Evolutionary conservation across 2,329 filamentous ascomycete genomes (phyloP).

Genomic region (Acephala macrosclerotiorum): DNA sequence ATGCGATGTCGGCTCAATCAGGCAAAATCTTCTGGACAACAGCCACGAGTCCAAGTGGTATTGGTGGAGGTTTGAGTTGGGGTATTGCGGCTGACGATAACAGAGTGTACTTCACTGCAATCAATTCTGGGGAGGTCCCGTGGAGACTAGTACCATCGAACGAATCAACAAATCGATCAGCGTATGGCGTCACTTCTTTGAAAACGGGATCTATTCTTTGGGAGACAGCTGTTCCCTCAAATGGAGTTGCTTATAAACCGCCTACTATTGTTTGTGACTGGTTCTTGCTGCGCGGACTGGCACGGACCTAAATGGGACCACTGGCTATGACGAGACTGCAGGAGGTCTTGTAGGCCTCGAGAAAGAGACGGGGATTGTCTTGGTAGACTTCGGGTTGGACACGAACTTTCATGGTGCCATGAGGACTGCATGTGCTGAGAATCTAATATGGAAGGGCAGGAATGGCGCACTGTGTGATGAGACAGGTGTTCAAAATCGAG

Average conservation of each 20-base stretch:
- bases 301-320: background rate
- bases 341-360: conserved; percentile 21
- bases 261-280: conserved; percentile 24
- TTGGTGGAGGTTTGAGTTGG: conserved; percentile 43
- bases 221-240: conserved; percentile 9
- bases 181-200: conserved; percentile 26
- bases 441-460: too few relatives aligned
- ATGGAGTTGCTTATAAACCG: conserved; percentile 14
- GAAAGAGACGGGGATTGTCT: conserved; percentile 15
- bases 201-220: conserved; percentile 20
- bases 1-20: conserved; percentile 38
- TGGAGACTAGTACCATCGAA: conserved; percentile 17
- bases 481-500: too few relatives aligned
- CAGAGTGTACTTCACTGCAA: conserved; percentile 42
- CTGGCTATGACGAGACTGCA: background rate
- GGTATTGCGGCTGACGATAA: conserved; percentile 44
- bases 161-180: conserved; percentile 12
- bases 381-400: conserved; percentile 2
- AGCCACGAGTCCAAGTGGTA: conserved; percentile 37
- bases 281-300: conserved; percentile 21
- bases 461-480: too few relatives aligned
- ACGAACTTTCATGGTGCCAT: conserved; percentile 19
- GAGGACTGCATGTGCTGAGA: too few relatives aligned
- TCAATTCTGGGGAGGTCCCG: conserved; percentile 34
- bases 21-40: conserved; percentile 40